These are phyloP conservation scores for Pseudocercospora cruenta DNA, from an alignment of 2,329 filamentous ascomycete species.

Conservation along the genomic window DNA sequence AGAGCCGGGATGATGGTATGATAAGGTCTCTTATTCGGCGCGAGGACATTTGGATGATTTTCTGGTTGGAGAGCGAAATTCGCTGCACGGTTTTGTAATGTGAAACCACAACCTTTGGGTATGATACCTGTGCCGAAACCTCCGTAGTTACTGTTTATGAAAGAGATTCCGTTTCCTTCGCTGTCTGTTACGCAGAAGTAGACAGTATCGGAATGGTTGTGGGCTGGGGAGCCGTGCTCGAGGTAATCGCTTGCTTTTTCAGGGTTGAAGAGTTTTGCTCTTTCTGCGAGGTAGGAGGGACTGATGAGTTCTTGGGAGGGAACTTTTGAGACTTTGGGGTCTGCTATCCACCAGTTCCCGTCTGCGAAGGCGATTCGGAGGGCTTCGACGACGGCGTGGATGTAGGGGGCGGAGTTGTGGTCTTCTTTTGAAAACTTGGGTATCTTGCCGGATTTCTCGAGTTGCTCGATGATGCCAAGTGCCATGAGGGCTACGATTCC, in stretches of 20 bases:
- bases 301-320: conserved; percentile 72
- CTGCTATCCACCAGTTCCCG: conserved; percentile 85
- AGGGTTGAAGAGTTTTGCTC: conserved; percentile 65
- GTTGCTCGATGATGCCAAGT: conserved; percentile 83
- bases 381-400: conserved; percentile 86
- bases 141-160: conserved; percentile 94
- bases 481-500: conserved; percentile 95
- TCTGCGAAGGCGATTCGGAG: conserved; percentile 90
- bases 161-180: conserved; percentile 86
- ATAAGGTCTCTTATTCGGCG: conserved; percentile 84
- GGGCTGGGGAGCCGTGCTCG: conserved; percentile 78
- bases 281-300: conserved; percentile 72
- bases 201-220: conserved; percentile 87
- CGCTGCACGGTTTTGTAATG: conserved; percentile 87
- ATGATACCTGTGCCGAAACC: conserved; percentile 89
- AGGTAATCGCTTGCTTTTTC: conserved; percentile 57
- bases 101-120: conserved; percentile 84
- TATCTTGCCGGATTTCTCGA: conserved; percentile 76
- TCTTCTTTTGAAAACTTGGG: conserved; percentile 69
- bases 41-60: conserved; percentile 77
- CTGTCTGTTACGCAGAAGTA: conserved; percentile 86
- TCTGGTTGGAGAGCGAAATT: conserved; percentile 73
- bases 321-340: conserved; percentile 73
- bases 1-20: conserved; percentile 97
- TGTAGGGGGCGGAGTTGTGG: conserved; percentile 74